Evolutionary conservation across 1,284 basidiomycete species (phyloP), one percentile per base, ranked within the genome.

Genomic region (Fomitiporia mediterranea): DNA sequence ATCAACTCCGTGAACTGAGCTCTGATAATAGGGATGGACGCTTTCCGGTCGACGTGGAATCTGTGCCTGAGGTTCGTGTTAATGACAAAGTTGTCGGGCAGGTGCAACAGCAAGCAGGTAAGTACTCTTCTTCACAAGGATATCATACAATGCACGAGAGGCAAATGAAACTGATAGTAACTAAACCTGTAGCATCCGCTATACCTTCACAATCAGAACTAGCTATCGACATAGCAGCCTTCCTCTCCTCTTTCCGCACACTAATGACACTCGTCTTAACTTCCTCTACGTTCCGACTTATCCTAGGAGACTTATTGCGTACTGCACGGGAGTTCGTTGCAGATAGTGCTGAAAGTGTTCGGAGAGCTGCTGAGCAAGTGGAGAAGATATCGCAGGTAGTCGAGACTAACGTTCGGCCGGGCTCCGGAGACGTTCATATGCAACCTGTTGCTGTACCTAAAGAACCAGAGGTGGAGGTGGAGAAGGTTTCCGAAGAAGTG

Each of bases 211-310:
- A 60, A 32, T 54, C 61, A 8, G 74, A 80, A 62, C 52, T 74
- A 2, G 57, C 62, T 2, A 61, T 61, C 34, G 78, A 80, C 61
- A 61, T 68, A 9, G 57, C 62, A 9, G 65, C 66, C 7, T 59
- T 57, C 19, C 8, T 35, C 34, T 53, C 40, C n/a, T 51, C 56
- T 13, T 13, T 46, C 3, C 39, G 17, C 25, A 46, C 49, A 2
- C 47, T 56, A 0, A 19, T 35, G n/a, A 46, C 32, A 23, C 68
- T 74, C 3, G 59, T 73, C 23, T 52, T 77, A n/a, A 75, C 75
- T 1, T 79, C 78, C 1, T 64, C 73, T 7, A 66, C 70, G 2
- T 78, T 80, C 1, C 70, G 73, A 6, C 69, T 76, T 34, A 64
- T 74, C 3, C 52, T 76, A 2, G 72, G 73, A 0, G 70, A 72